phyloP scores from a whole-genome alignment of 1,139 yeast species.

The Saccharomyces hybrid region DNA sequence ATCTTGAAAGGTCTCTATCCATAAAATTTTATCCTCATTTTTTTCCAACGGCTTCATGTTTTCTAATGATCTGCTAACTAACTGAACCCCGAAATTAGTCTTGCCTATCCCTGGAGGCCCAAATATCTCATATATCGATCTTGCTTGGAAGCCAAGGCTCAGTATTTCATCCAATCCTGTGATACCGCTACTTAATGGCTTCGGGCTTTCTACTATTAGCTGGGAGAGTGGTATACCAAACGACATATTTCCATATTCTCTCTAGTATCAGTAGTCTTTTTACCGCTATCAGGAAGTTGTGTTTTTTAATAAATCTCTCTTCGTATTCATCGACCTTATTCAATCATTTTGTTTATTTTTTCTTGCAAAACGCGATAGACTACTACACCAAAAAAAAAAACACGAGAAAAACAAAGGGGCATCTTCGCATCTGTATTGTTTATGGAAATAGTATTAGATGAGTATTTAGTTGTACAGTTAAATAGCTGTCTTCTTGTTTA shows the following conservation, averaged over 20 bases:
- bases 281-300: background rate
- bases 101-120: slow-evolving; percentile 33
- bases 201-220: slow-evolving; percentile 20
- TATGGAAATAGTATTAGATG: background rate
- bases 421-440: background rate
- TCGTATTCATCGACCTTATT: background rate
- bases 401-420: background rate
- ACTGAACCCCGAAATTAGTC: slow-evolving; percentile 21
- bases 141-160: slow-evolving; percentile 24
- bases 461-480: background rate
- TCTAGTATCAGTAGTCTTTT: background rate
- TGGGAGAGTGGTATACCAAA: slow-evolving; percentile 31
- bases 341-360: background rate
- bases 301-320: too few species aligned
- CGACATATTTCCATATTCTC: slow-evolving; percentile 18
- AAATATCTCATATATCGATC: slow-evolving; percentile 29
- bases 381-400: background rate
- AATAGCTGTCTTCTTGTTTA: background rate
- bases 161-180: slow-evolving; percentile 19
- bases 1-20: slow-evolving; percentile 25
- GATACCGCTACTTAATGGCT: slow-evolving; percentile 22
- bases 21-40: slow-evolving; percentile 14
- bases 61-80: slow-evolving; percentile 9
- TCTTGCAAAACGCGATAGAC: background rate
- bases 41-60: background rate